Base-by-base conservation (phyloP, 106 monocot genomes). In the Allium sativum region DNA sequence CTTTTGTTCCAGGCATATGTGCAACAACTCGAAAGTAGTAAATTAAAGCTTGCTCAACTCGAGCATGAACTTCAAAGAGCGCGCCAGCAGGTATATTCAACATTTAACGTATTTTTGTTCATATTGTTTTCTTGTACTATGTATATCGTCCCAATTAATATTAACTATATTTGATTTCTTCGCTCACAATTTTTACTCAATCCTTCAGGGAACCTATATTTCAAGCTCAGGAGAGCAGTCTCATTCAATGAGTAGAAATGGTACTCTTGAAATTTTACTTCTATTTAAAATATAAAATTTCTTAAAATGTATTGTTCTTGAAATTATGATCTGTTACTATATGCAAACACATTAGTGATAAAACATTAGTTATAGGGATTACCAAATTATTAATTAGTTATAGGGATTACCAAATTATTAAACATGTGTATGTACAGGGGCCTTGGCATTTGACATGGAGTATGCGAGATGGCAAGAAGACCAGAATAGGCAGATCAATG, bases 381-480 rank as follows among this genome's bases (percentile, higher is more conserved):
- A 3, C 31, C 3, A 3, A 22, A 22, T n/a, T n/a, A n/a, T n/a
- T n/a, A n/a, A 31, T 31, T 3, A 31, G 5, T 31, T 1, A 31
- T 31, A 31, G 5, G 31, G 31, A 31, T 31, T 5, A 3, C 31
- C 31, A 31, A 31, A 31, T 31, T 3, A 31, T 31, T 31, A 31
- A 31, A 31, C 31, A 31, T 31, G 31, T 48, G 42, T 62, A 60
- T 56, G 56, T 76, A 31, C 74, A 92, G 91, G 86, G 18, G 91
- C 86, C 45, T 62, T 80, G 76, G 63, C 75, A 62, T 92, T 92
- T 70, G 91, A 87, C 62, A 64, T 92, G 52, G 91, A 92, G 57
- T 92, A 92, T 71, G 80, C 83, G 18, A 72, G 91, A 53, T 92
- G 91, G 91, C 53, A 81, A 19, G 91, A 92, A 75, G 91, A 92